Conservation (phyloP, 208 protist genomes). For the Acanthamoeba lenticulata region DNA sequence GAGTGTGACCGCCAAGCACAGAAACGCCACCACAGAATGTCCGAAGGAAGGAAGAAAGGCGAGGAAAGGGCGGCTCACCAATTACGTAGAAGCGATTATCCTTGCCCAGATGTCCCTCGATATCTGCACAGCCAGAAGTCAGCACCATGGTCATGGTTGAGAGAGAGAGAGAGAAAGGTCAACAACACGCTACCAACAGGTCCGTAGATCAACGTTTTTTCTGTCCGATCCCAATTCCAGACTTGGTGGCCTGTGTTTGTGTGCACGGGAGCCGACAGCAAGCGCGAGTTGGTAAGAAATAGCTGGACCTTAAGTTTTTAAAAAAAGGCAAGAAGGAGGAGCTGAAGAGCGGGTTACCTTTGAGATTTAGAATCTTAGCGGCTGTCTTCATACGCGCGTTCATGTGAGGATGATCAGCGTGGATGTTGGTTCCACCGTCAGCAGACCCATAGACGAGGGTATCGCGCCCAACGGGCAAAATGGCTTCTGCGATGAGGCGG, state of each 20-base stretch:
- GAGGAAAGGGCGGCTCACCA: neutral
- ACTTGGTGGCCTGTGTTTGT: slow-evolving; percentile 48
- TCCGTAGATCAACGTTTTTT: slow-evolving; percentile 30
- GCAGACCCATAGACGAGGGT: neutral
- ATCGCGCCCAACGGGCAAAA: neutral
- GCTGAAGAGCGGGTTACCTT: neutral
- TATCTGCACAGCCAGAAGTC: neutral
- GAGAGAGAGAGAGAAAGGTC: neutral
- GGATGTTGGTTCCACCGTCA: neutral
- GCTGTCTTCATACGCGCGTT: slow-evolving; percentile 9
- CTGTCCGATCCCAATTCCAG: slow-evolving; percentile 34
- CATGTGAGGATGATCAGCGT: neutral
- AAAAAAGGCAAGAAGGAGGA: too few species aligned
- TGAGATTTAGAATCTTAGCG: neutral
- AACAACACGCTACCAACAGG: neutral
- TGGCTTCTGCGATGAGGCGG: neutral
- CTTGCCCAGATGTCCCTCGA: neutral
- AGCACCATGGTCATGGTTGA: neutral
- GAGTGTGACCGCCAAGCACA: too few species aligned
- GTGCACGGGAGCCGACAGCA: too few species aligned
- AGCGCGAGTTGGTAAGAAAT: too few species aligned
- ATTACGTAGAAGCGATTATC: neutral
- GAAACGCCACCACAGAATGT: too few species aligned
- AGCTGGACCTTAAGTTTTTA: too few species aligned
- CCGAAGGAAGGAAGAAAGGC: too few species aligned